Conservation (phyloP, 2,329 filamentous ascomycete genomes). For the Lachnellula arida region DNA sequence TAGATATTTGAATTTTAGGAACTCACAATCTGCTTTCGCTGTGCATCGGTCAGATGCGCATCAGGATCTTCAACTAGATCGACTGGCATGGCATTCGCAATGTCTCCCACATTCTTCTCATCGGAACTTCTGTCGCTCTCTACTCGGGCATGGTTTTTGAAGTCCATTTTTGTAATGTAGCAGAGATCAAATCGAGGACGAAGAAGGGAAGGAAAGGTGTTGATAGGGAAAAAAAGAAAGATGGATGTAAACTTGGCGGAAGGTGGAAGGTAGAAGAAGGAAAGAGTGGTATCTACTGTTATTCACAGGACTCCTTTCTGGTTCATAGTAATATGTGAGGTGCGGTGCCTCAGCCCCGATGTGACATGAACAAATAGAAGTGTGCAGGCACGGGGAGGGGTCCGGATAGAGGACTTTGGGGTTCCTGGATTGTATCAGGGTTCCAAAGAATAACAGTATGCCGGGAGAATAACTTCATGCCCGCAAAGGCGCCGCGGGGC, state of each 20-base stretch:
- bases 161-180: not conserved
- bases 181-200: not conserved
- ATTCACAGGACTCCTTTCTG: no score
- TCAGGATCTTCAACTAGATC: constrained; percentile 46
- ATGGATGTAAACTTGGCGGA: not conserved
- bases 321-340: not conserved
- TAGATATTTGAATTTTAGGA: not conserved
- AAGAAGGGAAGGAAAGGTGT: not conserved
- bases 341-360: not conserved
- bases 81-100: not conserved
- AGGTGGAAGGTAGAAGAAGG: not conserved
- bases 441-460: not conserved
- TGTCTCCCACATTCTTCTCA: constrained; percentile 1
- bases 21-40: constrained; percentile 54
- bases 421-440: not conserved
- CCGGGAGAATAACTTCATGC: not conserved
- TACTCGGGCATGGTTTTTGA: not conserved
- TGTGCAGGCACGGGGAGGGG: not conserved
- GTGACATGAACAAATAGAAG: not conserved
- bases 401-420: not conserved
- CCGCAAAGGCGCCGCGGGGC: not conserved
- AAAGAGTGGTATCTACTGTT: not conserved
- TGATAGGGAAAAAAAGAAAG: not conserved
- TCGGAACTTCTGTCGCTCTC: constrained; percentile 7
- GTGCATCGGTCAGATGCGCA: constrained; percentile 56